These are phyloP conservation scores for Trichoderma asperelloides DNA, from an alignment of 495 filamentous ascomycete genomes.

Conservation along the genomic window DNA sequence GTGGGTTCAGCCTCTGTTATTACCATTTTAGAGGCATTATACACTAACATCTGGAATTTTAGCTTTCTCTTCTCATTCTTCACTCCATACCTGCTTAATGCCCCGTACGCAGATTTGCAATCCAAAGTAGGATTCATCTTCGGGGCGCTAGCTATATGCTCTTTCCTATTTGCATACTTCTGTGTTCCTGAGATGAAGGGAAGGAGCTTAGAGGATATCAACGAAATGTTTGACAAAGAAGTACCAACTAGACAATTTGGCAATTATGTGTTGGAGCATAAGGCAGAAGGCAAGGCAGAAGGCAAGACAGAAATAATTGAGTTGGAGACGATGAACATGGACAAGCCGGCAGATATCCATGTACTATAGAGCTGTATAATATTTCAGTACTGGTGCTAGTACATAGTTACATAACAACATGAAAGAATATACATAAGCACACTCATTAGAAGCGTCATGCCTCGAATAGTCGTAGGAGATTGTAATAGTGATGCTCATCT, in stretches of 20 bases:
- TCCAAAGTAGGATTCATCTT: slow-evolving; percentile 33
- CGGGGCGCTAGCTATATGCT: slow-evolving; percentile 16
- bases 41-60: not conserved
- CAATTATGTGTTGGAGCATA: not conserved
- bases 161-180: slow-evolving; percentile 23
- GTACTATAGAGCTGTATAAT: not conserved
- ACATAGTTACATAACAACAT: too few relatives aligned
- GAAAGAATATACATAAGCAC: too few relatives aligned
- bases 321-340: not conserved
- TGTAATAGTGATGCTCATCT: too few relatives aligned
- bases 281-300: not conserved
- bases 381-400: not conserved
- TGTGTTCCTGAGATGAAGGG: slow-evolving; percentile 33
- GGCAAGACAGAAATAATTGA: not conserved
- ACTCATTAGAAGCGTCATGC: too few relatives aligned
- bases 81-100: slow-evolving; percentile 20
- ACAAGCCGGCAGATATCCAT: not conserved
- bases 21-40: not conserved
- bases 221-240: slow-evolving; percentile 14
- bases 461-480: too few relatives aligned
- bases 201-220: slow-evolving; percentile 32
- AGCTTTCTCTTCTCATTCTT: slow-evolving; percentile 14
- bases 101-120: slow-evolving; percentile 25
- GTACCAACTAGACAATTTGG: not conserved
- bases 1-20: not conserved